phyloP scores from a whole-genome alignment of 129 eudicot genomes.

The Centaurea solstitialis region DNA sequence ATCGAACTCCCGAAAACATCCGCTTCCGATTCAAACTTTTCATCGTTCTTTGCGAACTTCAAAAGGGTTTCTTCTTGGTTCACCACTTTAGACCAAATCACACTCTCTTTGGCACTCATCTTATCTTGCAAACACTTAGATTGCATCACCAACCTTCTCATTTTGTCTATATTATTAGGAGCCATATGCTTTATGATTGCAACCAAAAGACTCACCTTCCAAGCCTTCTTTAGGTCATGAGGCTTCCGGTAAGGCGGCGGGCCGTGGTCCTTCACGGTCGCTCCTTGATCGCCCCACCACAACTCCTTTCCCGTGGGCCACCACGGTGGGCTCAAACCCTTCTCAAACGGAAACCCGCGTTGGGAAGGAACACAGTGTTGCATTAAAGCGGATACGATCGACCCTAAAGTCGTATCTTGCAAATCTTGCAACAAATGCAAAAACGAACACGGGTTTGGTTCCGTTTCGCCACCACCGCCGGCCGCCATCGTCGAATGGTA shows the following conservation, averaged over 20 bases:
- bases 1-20: neutral
- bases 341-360: conserved; percentile 42
- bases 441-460: conserved; percentile 19
- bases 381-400: conserved; percentile 50
- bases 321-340: conserved; percentile 57
- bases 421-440: conserved; percentile 40
- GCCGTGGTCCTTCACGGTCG: conserved; percentile 43
- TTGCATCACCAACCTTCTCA: conserved; percentile 43
- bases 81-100: conserved; percentile 44
- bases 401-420: conserved; percentile 53
- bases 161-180: conserved; percentile 27
- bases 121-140: conserved; percentile 54
- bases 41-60: conserved; percentile 21
- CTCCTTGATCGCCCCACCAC: conserved; percentile 59
- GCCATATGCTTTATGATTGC: conserved; percentile 56
- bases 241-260: conserved; percentile 63
- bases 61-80: conserved; percentile 52
- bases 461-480: conserved; percentile 1
- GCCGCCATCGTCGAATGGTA: conserved; percentile 20
- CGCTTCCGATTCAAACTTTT: conserved; percentile 6
- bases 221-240: conserved; percentile 53
- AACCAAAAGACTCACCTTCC: conserved; percentile 53
- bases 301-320: conserved; percentile 51
- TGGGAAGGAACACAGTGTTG: conserved; percentile 63
- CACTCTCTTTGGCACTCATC: conserved; percentile 48